A percentile compares a stretch with the other conserved stretches of the same genome.
Conservation (phyloP, 257 asterid genomes). For the Primulina tabacum region DNA sequence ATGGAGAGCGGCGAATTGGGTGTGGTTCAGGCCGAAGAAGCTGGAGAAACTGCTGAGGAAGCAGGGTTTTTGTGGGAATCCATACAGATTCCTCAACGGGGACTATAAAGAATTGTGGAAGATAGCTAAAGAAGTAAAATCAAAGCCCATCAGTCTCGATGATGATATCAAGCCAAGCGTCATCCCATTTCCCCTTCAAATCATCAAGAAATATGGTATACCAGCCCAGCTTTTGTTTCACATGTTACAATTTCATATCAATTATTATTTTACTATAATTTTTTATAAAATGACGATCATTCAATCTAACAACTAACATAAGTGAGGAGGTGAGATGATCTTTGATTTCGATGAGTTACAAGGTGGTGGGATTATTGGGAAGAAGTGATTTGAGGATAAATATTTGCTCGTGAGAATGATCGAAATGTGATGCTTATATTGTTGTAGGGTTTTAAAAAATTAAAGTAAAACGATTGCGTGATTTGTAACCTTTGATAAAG, state of each 20-base stretch:
- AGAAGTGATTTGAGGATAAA: too few species aligned
- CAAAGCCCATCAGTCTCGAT: neutral
- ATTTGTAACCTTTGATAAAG: too few species aligned
- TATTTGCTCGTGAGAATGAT: too few species aligned
- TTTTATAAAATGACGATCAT: too few species aligned
- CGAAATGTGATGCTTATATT: too few species aligned
- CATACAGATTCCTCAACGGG: constrained; percentile 23
- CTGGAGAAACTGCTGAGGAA: constrained; percentile 20
- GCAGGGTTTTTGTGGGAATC: constrained; percentile 28
- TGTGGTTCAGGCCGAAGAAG: constrained; percentile 25
- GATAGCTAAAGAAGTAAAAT: constrained; percentile 6
- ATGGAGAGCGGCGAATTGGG: constrained; percentile 18
- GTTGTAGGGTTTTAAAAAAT: too few species aligned
- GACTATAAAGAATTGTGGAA: constrained; percentile 19
- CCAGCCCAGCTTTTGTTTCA: neutral
- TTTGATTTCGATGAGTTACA: too few species aligned
- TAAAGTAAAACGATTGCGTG: too few species aligned
- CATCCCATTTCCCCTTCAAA: neutral
- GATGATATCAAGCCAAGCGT: constrained; percentile 5
- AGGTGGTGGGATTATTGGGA: too few species aligned
- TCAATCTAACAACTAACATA: too few species aligned
- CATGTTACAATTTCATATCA: neutral
- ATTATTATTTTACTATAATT: too few species aligned
- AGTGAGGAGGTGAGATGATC: too few species aligned
- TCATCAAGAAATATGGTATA: neutral